Evolutionary conservation across 2,329 filamentous ascomycete genomes (phyloP).

Genomic region (Aspergillus texensis): DNA sequence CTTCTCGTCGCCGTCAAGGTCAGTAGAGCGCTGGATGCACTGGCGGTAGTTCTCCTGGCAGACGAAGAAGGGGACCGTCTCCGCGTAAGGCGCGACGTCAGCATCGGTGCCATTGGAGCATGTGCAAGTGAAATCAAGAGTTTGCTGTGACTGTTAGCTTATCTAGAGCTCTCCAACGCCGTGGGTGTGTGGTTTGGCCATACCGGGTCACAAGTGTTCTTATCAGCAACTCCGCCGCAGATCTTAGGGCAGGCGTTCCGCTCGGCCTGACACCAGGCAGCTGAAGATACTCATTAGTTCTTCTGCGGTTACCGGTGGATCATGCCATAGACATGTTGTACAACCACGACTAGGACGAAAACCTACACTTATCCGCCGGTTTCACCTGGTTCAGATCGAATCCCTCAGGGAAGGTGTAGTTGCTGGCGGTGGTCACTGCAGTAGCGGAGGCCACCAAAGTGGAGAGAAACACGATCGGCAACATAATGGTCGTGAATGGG

Average conservation of each 20-base stretch:
- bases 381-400: constrained; percentile 48
- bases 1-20: constrained; percentile 46
- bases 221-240: constrained; percentile 54
- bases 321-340: background rate
- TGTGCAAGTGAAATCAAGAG: constrained; percentile 59
- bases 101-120: constrained; percentile 60
- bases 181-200: constrained; percentile 28
- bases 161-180: constrained; percentile 4
- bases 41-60: constrained; percentile 57
- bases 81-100: constrained; percentile 58
- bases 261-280: constrained; percentile 62
- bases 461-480: constrained; percentile 52
- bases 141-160: constrained; percentile 36
- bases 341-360: background rate
- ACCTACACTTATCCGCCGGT: constrained; percentile 35
- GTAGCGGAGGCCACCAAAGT: constrained; percentile 50
- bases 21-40: constrained; percentile 47
- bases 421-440: constrained; percentile 42
- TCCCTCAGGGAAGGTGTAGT: constrained; percentile 41
- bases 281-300: constrained; percentile 30
- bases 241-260: constrained; percentile 62
- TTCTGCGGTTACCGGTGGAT: background rate
- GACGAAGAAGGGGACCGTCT: constrained; percentile 63
- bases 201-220: constrained; percentile 62
- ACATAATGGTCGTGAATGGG: constrained; percentile 41